These are phyloP conservation scores for Chaetomiaceae sp. DNA, from an alignment of 2,329 filamentous ascomycete genomes.

Conservation along the genomic window DNA sequence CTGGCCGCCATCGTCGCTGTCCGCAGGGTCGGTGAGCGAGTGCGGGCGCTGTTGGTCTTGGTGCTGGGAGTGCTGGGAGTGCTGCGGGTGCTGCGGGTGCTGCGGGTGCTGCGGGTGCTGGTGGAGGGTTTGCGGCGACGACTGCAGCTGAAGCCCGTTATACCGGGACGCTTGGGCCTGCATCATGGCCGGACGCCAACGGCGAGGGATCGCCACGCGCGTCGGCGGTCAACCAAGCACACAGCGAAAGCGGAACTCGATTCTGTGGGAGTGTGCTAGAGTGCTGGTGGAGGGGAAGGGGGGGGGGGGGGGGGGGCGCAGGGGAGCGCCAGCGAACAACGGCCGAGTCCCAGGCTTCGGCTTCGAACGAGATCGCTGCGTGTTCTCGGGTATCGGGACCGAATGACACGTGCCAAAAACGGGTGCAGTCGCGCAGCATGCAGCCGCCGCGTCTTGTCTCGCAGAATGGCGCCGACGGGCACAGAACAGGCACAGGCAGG, in stretches of 20 bases:
- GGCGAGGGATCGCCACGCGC: conserved; percentile 4
- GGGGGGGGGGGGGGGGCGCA: background rate
- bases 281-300: too few species aligned
- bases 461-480: background rate
- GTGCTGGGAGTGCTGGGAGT: conserved; percentile 22
- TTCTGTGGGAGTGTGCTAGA: too few species aligned
- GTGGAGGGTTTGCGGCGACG: conserved; percentile 21
- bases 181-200: conserved; percentile 26
- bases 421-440: background rate
- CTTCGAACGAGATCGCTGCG: too few species aligned
- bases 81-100: conserved; percentile 25
- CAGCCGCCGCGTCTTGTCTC: background rate
- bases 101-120: conserved; percentile 32
- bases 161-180: conserved; percentile 23
- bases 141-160: conserved; percentile 20
- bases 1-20: conserved; percentile 50
- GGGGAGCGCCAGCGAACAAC: background rate
- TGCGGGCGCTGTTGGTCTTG: too few species aligned
- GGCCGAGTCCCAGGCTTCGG: background rate
- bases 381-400: conserved; percentile 3
- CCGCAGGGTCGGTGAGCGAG: conserved; percentile 35
- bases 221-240: background rate
- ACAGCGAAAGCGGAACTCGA: background rate
- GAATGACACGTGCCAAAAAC: conserved; percentile 3
- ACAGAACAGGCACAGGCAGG: background rate